These are phyloP conservation scores for Lignosus rhinocerotis DNA, from an alignment of 1,284 basidiomycete genomes.

Conservation along the genomic window DNA sequence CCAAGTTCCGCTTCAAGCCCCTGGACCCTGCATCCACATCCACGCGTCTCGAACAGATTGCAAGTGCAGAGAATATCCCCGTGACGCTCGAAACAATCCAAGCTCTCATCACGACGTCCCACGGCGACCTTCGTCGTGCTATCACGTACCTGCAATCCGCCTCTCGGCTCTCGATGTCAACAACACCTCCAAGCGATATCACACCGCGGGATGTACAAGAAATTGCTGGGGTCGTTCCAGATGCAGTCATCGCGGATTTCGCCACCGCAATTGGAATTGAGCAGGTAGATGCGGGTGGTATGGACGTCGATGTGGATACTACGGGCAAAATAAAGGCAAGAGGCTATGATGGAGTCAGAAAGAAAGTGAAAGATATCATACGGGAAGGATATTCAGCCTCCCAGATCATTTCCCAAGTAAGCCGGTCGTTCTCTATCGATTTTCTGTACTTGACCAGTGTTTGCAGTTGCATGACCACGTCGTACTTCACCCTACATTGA, in stretches of 20 bases:
- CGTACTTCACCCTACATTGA: constrained; percentile 79
- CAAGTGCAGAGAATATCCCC: constrained; percentile 57
- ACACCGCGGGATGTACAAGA: constrained; percentile 84
- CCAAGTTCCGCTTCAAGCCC: constrained; percentile 97
- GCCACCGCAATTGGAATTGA: constrained; percentile 80
- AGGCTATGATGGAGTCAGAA: constrained; percentile 73
- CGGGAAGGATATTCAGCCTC: constrained; percentile 92
- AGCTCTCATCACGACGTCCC: constrained; percentile 78
- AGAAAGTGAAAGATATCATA: constrained; percentile 75
- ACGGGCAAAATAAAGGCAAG: constrained; percentile 34
- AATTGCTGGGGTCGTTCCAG: constrained; percentile 95
- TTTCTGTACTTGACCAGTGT: constrained; percentile 5
- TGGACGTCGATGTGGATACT: constrained; percentile 53
- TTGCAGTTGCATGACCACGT: constrained; percentile 88
- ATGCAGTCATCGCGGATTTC: constrained; percentile 69
- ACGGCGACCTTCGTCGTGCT: constrained; percentile 95
- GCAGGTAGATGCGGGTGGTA: constrained; percentile 42
- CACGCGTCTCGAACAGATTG: constrained; percentile 81
- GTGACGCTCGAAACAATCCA: constrained; percentile 59
- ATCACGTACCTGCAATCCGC: constrained; percentile 99
- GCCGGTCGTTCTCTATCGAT: constrained; percentile 12
- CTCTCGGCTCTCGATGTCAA: constrained; percentile 78
- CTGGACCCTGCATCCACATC: constrained; percentile 81
- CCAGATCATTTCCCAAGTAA: constrained; percentile 87
- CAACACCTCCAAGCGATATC: constrained; percentile 70